A percentile compares a stretch with the other conserved stretches of the same genome.
Conservation (phyloP, 176 grass and related monocot species). For the Aegilops bicornis region DNA sequence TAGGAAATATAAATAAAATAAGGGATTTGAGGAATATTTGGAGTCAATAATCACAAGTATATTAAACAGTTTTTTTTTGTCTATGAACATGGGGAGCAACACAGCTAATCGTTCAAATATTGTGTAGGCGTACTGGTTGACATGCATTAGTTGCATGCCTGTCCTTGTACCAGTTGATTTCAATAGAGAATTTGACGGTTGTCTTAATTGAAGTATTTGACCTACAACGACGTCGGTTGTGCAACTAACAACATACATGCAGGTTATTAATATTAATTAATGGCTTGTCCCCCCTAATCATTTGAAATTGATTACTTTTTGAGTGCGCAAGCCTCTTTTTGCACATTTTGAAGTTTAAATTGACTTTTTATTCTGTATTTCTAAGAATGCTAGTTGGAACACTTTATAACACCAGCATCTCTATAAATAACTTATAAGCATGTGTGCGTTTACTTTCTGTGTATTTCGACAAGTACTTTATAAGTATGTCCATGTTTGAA, state of each 20-base stretch:
- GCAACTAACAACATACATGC: neutral
- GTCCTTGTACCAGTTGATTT: neutral
- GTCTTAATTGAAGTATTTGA: neutral
- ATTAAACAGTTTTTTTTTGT: neutral
- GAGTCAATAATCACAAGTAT: neutral
- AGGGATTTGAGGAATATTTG: conserved; percentile 27
- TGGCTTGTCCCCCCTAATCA: neutral
- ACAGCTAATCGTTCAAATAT: neutral
- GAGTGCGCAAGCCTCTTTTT: too few relatives aligned
- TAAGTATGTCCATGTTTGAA: too few relatives aligned
- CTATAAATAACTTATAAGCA: too few relatives aligned
- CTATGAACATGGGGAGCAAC: conserved; percentile 7
- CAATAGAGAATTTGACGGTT: neutral
- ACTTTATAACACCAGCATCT: too few relatives aligned
- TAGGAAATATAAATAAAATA: neutral
- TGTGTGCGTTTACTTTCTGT: too few relatives aligned
- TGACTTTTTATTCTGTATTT: too few relatives aligned
- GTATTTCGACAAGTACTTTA: too few relatives aligned
- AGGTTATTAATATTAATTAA: too few relatives aligned
- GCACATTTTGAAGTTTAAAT: too few relatives aligned
- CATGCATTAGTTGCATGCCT: neutral
- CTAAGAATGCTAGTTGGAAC: too few relatives aligned
- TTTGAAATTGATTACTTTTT: neutral
- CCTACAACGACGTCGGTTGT: neutral
- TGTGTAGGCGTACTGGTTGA: conserved; percentile 21